phyloP scores from a whole-genome alignment of 345 rosid species.

The Arabis hirsuta region DNA sequence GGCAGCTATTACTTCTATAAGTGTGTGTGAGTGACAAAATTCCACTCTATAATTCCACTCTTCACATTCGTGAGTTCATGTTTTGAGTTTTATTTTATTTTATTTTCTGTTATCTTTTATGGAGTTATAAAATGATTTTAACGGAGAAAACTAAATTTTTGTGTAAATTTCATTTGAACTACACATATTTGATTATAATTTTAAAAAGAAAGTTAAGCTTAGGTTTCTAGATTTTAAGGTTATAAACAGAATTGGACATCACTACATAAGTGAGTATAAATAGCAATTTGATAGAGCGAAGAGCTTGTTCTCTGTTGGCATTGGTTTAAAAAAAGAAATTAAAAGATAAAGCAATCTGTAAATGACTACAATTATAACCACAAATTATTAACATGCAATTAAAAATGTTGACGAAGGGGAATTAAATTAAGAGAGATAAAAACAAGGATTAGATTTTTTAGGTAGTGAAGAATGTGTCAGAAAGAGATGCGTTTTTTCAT shows the following conservation, averaged over 20 bases:
- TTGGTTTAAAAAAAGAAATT: not conserved
- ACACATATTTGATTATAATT: no score
- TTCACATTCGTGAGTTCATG: not conserved
- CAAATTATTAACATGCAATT: not conserved
- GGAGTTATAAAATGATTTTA: not conserved
- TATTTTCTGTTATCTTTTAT: not conserved
- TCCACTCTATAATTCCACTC: not conserved
- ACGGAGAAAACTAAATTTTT: not conserved
- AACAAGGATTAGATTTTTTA: not conserved
- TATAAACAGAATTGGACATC: not conserved
- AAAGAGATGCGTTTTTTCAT: slow-evolving; percentile 35
- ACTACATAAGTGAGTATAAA: no score
- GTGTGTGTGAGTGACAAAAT: not conserved
- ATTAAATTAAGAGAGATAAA: not conserved
- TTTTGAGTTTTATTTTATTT: not conserved
- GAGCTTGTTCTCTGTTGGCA: not conserved
- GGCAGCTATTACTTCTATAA: slow-evolving; percentile 1
- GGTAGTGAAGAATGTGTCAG: slow-evolving; percentile 33
- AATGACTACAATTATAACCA: not conserved
- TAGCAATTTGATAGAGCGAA: no score
- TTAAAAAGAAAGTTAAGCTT: not conserved
- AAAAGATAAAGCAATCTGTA: not conserved
- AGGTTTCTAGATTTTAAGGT: not conserved
- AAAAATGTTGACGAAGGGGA: slow-evolving; percentile 31
- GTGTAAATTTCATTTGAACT: not conserved